These are phyloP conservation scores for Zygosaccharomyces rouxii DNA, from an alignment of 805 yeast species.

Conservation along the genomic window DNA sequence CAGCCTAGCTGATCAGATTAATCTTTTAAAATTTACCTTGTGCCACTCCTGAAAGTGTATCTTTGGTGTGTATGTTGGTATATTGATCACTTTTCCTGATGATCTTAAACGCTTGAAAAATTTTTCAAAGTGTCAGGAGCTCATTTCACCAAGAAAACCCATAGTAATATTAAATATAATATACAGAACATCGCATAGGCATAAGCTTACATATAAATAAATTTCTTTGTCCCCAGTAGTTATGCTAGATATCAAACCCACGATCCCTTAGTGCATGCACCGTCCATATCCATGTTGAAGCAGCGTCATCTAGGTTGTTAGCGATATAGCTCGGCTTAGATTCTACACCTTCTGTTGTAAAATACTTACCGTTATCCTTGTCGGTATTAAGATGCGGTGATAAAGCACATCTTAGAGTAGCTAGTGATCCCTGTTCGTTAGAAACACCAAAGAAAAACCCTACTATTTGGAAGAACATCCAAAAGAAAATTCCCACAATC, in stretches of 20 bases:
- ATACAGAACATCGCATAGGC: background rate
- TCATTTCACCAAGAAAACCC: constrained; percentile 1
- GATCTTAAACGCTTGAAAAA: background rate
- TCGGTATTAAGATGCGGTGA: constrained; percentile 46
- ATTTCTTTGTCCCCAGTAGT: background rate
- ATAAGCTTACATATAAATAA: background rate
- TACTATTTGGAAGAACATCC: constrained; percentile 66
- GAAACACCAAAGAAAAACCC: constrained; percentile 67
- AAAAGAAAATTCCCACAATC: constrained; percentile 66
- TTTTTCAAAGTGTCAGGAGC: background rate
- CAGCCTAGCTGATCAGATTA: background rate
- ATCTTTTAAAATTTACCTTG: background rate
- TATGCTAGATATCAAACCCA: constrained; percentile 36
- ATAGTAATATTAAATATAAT: background rate
- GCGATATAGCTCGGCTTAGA: constrained; percentile 57
- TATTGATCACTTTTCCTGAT: background rate
- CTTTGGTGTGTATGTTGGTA: background rate
- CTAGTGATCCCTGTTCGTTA: constrained; percentile 64
- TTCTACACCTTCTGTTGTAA: constrained; percentile 55
- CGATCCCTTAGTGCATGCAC: constrained; percentile 53
- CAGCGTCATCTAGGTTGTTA: constrained; percentile 53
- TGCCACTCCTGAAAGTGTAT: background rate
- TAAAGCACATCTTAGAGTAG: constrained; percentile 60
- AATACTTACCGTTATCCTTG: constrained; percentile 67
- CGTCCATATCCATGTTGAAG: constrained; percentile 78